Conservation (phyloP, 805 yeast genomes). For the Yarrowia phangngaensis region DNA sequence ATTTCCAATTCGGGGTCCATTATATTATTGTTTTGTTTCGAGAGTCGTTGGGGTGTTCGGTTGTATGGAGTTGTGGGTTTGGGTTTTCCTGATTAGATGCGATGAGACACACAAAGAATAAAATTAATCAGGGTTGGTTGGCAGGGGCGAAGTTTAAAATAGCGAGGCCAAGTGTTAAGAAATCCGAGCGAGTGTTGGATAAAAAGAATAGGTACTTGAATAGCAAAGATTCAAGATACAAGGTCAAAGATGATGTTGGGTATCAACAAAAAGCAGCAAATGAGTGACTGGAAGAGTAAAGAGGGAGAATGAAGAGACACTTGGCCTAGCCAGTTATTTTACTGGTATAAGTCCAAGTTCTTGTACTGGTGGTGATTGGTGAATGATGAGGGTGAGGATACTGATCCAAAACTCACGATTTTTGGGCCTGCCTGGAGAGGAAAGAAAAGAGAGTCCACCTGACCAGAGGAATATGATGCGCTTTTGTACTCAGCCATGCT, state of each 20-base stretch:
- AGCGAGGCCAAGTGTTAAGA: not conserved
- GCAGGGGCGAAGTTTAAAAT: constrained; percentile 8
- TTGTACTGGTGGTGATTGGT: not conserved
- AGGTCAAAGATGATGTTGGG: not conserved
- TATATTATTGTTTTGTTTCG: not conserved
- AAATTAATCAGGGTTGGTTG: too few species aligned
- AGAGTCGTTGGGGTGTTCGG: not conserved
- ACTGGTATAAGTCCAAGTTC: too few species aligned
- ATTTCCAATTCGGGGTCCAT: constrained; percentile 22
- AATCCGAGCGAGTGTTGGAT: not conserved
- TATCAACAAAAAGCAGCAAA: constrained; percentile 22
- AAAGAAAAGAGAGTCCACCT: too few species aligned
- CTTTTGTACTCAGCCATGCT: constrained; percentile 24
- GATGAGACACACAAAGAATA: constrained; percentile 26
- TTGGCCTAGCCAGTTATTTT: constrained; percentile 6
- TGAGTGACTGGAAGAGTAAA: constrained; percentile 23
- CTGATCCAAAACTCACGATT: constrained; percentile 12
- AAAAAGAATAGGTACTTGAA: too few species aligned
- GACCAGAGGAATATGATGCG: constrained; percentile 15
- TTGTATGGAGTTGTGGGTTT: not conserved
- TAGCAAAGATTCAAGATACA: too few species aligned
- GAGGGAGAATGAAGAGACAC: constrained; percentile 1
- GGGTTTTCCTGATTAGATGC: constrained; percentile 25
- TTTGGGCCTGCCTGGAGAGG: constrained; percentile 19
- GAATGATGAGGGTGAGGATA: constrained; percentile 11